Evolutionary conservation across 1,284 basidiomycete species (phyloP).

Genomic region (Xerocomus amazonicus): DNA sequence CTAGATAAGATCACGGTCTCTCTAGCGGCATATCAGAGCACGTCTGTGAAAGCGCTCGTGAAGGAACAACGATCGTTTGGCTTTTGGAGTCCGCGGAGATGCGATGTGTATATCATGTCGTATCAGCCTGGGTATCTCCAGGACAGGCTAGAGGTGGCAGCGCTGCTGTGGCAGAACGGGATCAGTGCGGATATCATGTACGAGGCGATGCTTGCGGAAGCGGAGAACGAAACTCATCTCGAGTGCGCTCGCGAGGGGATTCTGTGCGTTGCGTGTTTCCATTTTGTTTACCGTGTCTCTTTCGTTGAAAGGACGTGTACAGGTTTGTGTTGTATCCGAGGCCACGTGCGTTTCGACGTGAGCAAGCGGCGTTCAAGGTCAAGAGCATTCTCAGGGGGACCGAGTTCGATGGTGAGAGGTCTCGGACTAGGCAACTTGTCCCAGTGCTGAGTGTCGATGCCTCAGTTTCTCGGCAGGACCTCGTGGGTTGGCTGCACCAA

Average conservation of each 20-base stretch:
- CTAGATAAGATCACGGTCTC: slow-evolving; percentile 76
- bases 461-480: slow-evolving; percentile 64
- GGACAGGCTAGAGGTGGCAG: slow-evolving; percentile 74
- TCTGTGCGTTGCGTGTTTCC: slow-evolving; percentile 45
- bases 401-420: slow-evolving; percentile 61
- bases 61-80: slow-evolving; percentile 83
- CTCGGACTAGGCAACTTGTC: background rate
- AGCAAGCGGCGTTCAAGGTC: slow-evolving; percentile 71
- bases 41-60: slow-evolving; percentile 63
- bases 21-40: slow-evolving; percentile 69
- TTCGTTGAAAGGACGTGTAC: slow-evolving; percentile 1
- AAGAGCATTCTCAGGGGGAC: slow-evolving; percentile 75
- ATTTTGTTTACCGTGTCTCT: background rate
- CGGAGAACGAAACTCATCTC: slow-evolving; percentile 59
- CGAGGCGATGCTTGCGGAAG: slow-evolving; percentile 60
- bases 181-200: slow-evolving; percentile 90
- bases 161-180: slow-evolving; percentile 75
- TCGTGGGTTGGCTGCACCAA: slow-evolving; percentile 68
- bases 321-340: slow-evolving; percentile 74
- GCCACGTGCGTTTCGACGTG: slow-evolving; percentile 52
- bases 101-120: slow-evolving; percentile 81
- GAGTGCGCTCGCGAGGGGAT: slow-evolving; percentile 77
- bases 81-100: slow-evolving; percentile 81
- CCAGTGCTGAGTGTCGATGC: background rate
- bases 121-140: slow-evolving; percentile 73